Conservation (phyloP, 768 basidiomycete genomes). For the Suillus fuscotomentosus region DNA sequence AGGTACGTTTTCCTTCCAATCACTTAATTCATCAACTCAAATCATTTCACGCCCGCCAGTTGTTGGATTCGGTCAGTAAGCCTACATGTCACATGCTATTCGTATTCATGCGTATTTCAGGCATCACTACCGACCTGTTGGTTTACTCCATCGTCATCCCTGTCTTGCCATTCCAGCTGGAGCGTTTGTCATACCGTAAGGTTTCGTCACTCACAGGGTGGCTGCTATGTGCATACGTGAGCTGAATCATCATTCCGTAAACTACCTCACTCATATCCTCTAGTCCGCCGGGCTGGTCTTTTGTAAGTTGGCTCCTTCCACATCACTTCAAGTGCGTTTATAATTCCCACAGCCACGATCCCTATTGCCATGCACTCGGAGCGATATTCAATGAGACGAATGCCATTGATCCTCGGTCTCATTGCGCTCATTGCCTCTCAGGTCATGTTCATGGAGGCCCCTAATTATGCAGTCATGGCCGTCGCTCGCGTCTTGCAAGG, state of each 20-base stretch:
- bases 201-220: slow-evolving; percentile 57
- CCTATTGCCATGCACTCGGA: slow-evolving; percentile 59
- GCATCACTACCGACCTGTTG: slow-evolving; percentile 50
- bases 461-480: slow-evolving; percentile 54
- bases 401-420: slow-evolving; percentile 51
- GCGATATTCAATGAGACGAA: slow-evolving; percentile 41
- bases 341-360: slow-evolving; percentile 44
- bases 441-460: slow-evolving; percentile 63
- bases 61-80: slow-evolving; percentile 46
- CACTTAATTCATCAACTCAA: neutral
- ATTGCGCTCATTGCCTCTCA: slow-evolving; percentile 51
- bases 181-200: slow-evolving; percentile 41
- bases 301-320: slow-evolving; percentile 34
- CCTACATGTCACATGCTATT: neutral
- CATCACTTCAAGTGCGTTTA: neutral
- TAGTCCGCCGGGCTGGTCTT: slow-evolving; percentile 58
- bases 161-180: slow-evolving; percentile 62
- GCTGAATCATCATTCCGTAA: slow-evolving; percentile 17
- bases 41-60: slow-evolving; percentile 25
- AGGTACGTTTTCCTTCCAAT: slow-evolving; percentile 24
- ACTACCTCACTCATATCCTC: slow-evolving; percentile 6
- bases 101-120: slow-evolving; percentile 15
- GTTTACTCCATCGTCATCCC: slow-evolving; percentile 63
- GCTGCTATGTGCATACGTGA: slow-evolving; percentile 58
- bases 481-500: slow-evolving; percentile 61